phyloP scores from a whole-genome alignment of 805 yeast species.

The Pachysolen tannophilus region DNA sequence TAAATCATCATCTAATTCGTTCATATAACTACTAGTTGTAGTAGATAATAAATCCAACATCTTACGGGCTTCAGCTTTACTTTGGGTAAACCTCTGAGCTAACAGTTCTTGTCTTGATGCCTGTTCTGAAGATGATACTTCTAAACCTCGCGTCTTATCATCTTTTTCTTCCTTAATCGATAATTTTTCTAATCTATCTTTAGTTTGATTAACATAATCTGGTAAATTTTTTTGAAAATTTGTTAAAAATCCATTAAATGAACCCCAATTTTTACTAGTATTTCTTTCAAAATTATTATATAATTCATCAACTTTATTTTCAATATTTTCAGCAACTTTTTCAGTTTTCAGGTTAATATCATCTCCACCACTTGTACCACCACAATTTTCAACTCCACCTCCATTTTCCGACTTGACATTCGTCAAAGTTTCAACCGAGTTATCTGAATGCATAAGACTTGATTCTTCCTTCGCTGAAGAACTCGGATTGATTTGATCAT shows the following conservation, averaged over 20 bases:
- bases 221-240: conserved; percentile 25
- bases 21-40: conserved; percentile 56
- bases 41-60: conserved; percentile 17
- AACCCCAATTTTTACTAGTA: conserved; percentile 27
- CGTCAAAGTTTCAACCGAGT: too few relatives aligned
- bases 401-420: too few relatives aligned
- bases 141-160: conserved; percentile 9
- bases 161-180: conserved; percentile 9
- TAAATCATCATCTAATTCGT: conserved; percentile 63
- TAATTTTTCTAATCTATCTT: conserved; percentile 17
- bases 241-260: conserved; percentile 26
- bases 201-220: conserved; percentile 20
- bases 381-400: too few relatives aligned
- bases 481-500: too few relatives aligned
- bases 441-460: too few relatives aligned
- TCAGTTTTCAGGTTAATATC: conserved; percentile 46
- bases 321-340: conserved; percentile 46
- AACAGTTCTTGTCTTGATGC: conserved; percentile 12
- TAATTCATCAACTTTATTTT: conserved; percentile 28
- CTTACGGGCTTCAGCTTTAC: conserved; percentile 16
- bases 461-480: too few relatives aligned
- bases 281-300: conserved; percentile 36
- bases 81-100: conserved; percentile 13
- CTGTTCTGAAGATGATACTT: conserved; percentile 4
- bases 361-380: too few relatives aligned